Percentiles rank a stretch among this genome's conserved stretches.
Conservation (phyloP, 257 asterid species). For the Hygrophila difformis region DNA sequence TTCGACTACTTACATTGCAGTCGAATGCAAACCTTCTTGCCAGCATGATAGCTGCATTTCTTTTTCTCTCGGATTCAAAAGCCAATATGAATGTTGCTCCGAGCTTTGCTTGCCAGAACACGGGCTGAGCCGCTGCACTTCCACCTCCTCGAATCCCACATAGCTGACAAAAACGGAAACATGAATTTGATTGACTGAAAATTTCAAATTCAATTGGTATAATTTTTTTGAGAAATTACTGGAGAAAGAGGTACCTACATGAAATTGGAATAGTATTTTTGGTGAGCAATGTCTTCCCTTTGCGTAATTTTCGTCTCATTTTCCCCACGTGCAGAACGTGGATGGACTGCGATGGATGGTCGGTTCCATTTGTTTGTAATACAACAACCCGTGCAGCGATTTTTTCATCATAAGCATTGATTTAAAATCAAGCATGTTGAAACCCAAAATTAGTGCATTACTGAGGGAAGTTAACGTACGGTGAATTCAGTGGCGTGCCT, state of each 20-base stretch:
- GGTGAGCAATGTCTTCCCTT: constrained; percentile 92
- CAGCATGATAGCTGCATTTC: constrained; percentile 67
- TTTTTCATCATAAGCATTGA: no score
- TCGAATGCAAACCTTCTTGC: constrained; percentile 82
- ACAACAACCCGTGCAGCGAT: constrained; percentile 51
- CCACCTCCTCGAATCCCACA: constrained; percentile 99
- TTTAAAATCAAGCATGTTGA: no score
- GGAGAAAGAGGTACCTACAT: constrained; percentile 58
- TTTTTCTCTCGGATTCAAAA: constrained; percentile 71
- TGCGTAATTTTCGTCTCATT: constrained; percentile 78
- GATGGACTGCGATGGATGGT: constrained; percentile 72
- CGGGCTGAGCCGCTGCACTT: constrained; percentile 86
- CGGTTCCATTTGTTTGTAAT: constrained; percentile 91
- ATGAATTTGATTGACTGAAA: no score
- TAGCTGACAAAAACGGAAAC: constrained; percentile 32
- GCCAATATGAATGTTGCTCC: constrained; percentile 81
- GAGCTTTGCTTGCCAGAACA: constrained; percentile 88
- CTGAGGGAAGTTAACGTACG: constrained; percentile 32
- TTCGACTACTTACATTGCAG: constrained; percentile 92
- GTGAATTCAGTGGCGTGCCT: constrained; percentile 71
- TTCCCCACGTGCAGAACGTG: constrained; percentile 85
- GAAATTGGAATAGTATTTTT: constrained; percentile 68
- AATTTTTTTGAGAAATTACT: no score
- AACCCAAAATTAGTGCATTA: no score
- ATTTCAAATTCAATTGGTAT: neutral